Percentiles rank a stretch among this genome's conserved stretches.
Conservation (phyloP, 1,284 basidiomycete species). For the Trichosporon ovoides region DNA sequence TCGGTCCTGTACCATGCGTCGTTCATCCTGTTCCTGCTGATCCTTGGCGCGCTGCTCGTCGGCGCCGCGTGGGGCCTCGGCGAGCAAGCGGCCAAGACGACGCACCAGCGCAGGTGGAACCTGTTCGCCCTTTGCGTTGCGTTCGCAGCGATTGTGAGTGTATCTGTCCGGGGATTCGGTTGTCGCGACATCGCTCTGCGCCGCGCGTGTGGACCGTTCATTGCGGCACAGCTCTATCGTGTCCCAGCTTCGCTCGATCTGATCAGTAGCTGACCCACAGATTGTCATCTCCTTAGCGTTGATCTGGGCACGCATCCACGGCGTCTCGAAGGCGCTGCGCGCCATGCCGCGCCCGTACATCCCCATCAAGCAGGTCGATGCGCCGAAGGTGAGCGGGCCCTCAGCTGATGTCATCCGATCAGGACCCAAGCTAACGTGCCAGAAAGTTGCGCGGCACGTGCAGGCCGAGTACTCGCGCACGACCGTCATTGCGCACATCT, state of each 20-base stretch:
- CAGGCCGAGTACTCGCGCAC: constrained; percentile 71
- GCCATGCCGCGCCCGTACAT: constrained; percentile 65
- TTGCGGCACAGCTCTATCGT: no score
- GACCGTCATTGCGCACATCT: constrained; percentile 69
- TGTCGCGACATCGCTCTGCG: neutral
- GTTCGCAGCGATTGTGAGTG: constrained; percentile 41
- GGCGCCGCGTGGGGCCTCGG: constrained; percentile 42
- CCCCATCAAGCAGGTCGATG: constrained; percentile 58
- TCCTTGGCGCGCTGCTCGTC: constrained; percentile 35
- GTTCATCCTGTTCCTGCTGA: constrained; percentile 39
- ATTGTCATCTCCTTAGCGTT: constrained; percentile 31
- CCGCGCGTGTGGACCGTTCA: no score
- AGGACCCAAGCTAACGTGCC: constrained; percentile 6
- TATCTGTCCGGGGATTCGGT: neutral
- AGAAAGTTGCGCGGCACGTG: constrained; percentile 69
- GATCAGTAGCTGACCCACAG: constrained; percentile 18
- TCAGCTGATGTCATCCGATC: no score
- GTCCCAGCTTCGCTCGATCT: no score
- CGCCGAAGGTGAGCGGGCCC: constrained; percentile 61
- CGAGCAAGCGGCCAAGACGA: constrained; percentile 41
- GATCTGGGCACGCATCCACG: constrained; percentile 39
- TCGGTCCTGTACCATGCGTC: constrained; percentile 43
- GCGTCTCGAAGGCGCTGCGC: constrained; percentile 36
- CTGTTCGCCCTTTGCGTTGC: constrained; percentile 41
- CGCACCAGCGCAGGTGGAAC: constrained; percentile 40